Base-by-base conservation (phyloP, 225 moss, liverwort and hornwort genomes). In the Asterella californica region DNA sequence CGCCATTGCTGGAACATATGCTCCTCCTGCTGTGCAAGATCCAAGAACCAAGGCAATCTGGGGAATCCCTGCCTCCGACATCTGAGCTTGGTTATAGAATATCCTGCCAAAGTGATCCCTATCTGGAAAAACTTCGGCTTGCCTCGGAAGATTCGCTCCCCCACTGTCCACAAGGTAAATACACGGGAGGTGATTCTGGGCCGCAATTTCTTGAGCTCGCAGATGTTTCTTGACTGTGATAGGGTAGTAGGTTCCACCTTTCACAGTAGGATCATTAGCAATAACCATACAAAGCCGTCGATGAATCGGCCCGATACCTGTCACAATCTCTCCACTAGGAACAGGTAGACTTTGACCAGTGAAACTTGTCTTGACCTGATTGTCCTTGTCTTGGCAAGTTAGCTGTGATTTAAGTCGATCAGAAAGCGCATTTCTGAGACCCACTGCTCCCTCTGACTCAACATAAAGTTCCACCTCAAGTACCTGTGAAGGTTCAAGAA, bases 1-100 rank as follows among this genome's bases (percentile, higher is more conserved):
- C 66, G 99, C 99, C 95, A 99, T 99, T 71, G 99, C 99, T 57
- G 99, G 99, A 78, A 99, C 95, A 83, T 99, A 99, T 19, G 99
- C 99, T 64, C 99, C 99, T 76, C 99, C 99, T 81, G 99, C 99
- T 76, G 99, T 99, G 55, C 99, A 99, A 47, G 95, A 95, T n/a
- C 99, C 99, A 48, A 99, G 85, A 83, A 99, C 99, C 53, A 99
- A 81, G 65, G 99, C 99, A 77, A 99, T 92, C 82, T 99, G 99
- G 55, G 99, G 99, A 54, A 99, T 89, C 17, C 99, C 95, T 79
- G 83, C 86, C 86, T 91, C 92, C 74, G 99, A 99, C 93, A 99
- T 93, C 69, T 83, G 91, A 77, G 99, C 95, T 83, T 99, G 99
- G 82, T 99, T 99, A 81, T 92, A 95, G 74, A 99, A 99, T 72